Evolutionary conservation across 768 basidiomycete species (phyloP).

Genomic region (Kwoniella heveanensis): DNA sequence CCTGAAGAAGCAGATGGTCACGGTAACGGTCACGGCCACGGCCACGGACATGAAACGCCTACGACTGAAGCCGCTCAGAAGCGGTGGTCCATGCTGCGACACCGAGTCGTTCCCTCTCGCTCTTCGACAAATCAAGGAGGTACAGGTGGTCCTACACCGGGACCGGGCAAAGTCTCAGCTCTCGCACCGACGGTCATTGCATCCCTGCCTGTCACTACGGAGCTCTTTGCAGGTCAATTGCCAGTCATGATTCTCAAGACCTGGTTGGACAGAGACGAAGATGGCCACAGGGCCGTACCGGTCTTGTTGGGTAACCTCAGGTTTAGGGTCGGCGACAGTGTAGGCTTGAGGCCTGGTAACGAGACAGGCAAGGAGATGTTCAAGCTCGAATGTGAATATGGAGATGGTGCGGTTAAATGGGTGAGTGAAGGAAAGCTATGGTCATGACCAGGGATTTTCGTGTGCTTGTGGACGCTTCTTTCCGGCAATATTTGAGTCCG

Average conservation of each 20-base stretch:
- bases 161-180: slow-evolving; percentile 37
- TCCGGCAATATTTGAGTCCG: no score
- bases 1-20: slow-evolving; percentile 9
- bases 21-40: slow-evolving; percentile 20
- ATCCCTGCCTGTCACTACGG: slow-evolving; percentile 52
- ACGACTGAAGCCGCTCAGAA: slow-evolving; percentile 35
- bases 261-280: slow-evolving; percentile 56
- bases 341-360: slow-evolving; percentile 43
- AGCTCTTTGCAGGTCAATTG: slow-evolving; percentile 54
- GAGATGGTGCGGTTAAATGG: slow-evolving; percentile 87
- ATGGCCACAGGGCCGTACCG: slow-evolving; percentile 54
- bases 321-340: slow-evolving; percentile 56
- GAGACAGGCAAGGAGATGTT: slow-evolving; percentile 56
- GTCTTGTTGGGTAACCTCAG: slow-evolving; percentile 53
- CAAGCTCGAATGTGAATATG: slow-evolving; percentile 76
- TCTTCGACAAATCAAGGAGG: slow-evolving; percentile 12
- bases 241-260: slow-evolving; percentile 56
- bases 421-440: slow-evolving; percentile 64
- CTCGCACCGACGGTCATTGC: slow-evolving; percentile 43
- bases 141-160: slow-evolving; percentile 24
- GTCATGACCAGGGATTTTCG: no score
- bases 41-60: slow-evolving; percentile 10
- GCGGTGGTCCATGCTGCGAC: slow-evolving; percentile 45
- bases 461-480: no score
- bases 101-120: slow-evolving; percentile 41